Percentiles rank a stretch among this genome's conserved stretches.
Evolutionary conservation across 164 flowering plant species (phyloP).

Genomic region (Cinnamomum chago): DNA sequence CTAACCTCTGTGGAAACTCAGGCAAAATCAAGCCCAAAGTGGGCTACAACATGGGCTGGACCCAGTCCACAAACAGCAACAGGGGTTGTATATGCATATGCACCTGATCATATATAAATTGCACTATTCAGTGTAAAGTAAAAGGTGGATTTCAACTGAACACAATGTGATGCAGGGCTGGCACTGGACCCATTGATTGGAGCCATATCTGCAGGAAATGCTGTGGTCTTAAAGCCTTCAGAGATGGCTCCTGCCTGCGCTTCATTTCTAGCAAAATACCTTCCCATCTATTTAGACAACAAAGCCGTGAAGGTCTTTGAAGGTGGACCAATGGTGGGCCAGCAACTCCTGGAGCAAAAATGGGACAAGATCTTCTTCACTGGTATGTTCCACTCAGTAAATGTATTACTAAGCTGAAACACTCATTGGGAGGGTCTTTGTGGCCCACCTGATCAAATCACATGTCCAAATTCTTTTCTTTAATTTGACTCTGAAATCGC

Average conservation of each 20-base stretch:
- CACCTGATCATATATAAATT: too few species aligned
- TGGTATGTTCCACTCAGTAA: slow-evolving; percentile 29
- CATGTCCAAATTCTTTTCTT: too few species aligned
- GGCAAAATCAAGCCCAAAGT: too few species aligned
- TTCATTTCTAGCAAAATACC: slow-evolving; percentile 44
- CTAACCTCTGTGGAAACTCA: too few species aligned
- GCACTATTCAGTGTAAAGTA: too few species aligned
- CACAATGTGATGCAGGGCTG: slow-evolving; percentile 36
- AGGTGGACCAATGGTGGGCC: slow-evolving; percentile 47
- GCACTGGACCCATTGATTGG: slow-evolving; percentile 82
- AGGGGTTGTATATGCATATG: too few species aligned
- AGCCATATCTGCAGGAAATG: slow-evolving; percentile 86
- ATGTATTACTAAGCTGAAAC: background rate
- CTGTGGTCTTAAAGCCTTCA: slow-evolving; percentile 75
- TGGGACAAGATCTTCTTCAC: slow-evolving; percentile 98
- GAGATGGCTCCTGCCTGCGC: slow-evolving; percentile 66
- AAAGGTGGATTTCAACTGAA: too few species aligned
- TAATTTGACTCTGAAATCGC: background rate
- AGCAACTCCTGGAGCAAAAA: slow-evolving; percentile 47
- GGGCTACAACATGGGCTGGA: too few species aligned
- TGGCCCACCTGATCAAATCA: background rate
- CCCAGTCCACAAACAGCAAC: too few species aligned
- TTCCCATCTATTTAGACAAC: slow-evolving; percentile 63
- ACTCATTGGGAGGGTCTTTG: background rate
- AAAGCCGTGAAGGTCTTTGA: slow-evolving; percentile 59